A percentile compares a stretch with the other conserved stretches of the same genome.
phyloP scores from a whole-genome alignment of 805 yeast genomes.

The Candida germanica region DNA sequence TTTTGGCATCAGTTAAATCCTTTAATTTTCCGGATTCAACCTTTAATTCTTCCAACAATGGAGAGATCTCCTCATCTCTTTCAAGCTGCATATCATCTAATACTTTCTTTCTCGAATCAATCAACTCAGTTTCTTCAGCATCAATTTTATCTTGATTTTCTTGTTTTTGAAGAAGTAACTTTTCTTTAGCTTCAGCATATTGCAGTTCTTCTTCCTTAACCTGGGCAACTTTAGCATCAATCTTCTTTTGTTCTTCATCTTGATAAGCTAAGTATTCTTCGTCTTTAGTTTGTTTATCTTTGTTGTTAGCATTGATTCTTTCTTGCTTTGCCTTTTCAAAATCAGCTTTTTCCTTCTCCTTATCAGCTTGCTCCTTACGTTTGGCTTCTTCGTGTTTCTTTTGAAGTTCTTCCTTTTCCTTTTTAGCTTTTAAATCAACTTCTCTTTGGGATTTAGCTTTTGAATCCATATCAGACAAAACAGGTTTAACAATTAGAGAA shows the following conservation, averaged over 20 bases:
- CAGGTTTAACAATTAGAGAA: conserved; percentile 74
- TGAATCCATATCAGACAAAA: conserved; percentile 64
- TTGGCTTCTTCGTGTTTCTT: conserved; percentile 30
- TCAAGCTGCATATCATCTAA: conserved; percentile 49
- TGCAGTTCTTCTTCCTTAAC: conserved; percentile 35
- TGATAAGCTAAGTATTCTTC: conserved; percentile 27
- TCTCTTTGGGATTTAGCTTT: conserved; percentile 71
- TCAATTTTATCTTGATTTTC: conserved; percentile 45
- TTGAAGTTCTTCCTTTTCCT: conserved; percentile 33
- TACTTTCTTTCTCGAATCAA: conserved; percentile 44
- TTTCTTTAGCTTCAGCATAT: conserved; percentile 40
- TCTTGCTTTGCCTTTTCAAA: conserved; percentile 34
- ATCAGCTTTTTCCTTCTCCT: conserved; percentile 33
- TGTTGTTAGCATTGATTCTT: conserved; percentile 30
- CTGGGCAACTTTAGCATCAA: conserved; percentile 25
- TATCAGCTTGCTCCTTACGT: conserved; percentile 25
- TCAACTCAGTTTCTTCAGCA: conserved; percentile 41
- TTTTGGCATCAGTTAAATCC: conserved; percentile 49
- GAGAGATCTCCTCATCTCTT: conserved; percentile 52
- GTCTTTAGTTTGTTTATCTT: conserved; percentile 30
- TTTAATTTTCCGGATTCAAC: conserved; percentile 48
- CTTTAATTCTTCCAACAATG: conserved; percentile 51
- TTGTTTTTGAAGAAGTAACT: conserved; percentile 43
- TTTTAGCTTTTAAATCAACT: conserved; percentile 31
- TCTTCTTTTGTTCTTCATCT: conserved; percentile 25